Evolutionary conservation across 805 yeast genomes (phyloP), one percentile per base, ranked within the genome.

Genomic region (Brettanomyces naardenensis): DNA sequence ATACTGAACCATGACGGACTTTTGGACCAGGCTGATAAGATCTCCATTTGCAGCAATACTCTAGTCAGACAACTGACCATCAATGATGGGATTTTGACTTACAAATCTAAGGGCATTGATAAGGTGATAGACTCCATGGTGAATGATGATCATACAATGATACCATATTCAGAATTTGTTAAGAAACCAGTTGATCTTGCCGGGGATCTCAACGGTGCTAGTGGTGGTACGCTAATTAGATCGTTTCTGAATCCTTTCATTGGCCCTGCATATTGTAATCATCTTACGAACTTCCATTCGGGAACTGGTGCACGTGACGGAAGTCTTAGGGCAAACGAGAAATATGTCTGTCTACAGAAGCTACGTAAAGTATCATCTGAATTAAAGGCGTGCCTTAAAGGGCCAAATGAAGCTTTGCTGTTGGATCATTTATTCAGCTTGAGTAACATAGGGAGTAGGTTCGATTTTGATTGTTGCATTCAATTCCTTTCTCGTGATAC

Each of bases 11-110:
- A 43, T 27, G 37, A 45, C 6, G 53, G 47, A 7, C 46, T 51
- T 5, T 58, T 65, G 30, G 45, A 41, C 2, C 55, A 54, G 31
- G 46, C 41, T 2, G 58, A 58, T 37, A 21, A 32, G n/a, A 43
- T 54, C 10, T 43, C 50, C 28, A 38, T 57, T 27, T 49, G 48
- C 17, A 45, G 51, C 19, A 42, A 46, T 25, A 31, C 28, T 1
- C 14, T 58, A 5, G 39, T 42, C 4, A 31, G 36, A 0, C 38
- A 35, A 14, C 35, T 56, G 5, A 40, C 44, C 4, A 31, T 55
- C 10, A 36, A 29, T 13, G 21, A 13, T 4, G 32, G 29, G 9
- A 28, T 37, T 18, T 5, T 33, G 42, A 22, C 40, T 5, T 31
- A 49, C 36, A 28, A 43, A 4, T 59, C 61, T 1, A 43, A 47